Percentiles rank a stretch among this genome's conserved stretches.
Conservation (phyloP, 257 asterid genomes). For the Nyctanthes arbortristis region DNA sequence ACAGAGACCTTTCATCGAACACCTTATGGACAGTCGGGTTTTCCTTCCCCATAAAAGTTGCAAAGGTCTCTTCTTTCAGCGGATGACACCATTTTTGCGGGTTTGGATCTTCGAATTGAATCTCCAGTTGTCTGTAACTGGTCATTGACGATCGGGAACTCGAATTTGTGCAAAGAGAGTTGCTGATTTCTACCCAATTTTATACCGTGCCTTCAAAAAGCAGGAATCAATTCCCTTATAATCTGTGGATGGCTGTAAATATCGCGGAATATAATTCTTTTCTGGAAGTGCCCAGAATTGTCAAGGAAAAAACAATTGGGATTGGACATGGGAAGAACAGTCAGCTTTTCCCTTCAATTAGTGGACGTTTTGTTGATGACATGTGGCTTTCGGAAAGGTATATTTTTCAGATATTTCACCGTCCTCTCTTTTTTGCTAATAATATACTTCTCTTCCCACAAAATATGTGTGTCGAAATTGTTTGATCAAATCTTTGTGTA, state of each 20-base stretch:
- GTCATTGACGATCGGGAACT: slow-evolving; percentile 31
- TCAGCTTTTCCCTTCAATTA: neutral
- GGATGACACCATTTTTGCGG: slow-evolving; percentile 72
- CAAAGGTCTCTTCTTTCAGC: slow-evolving; percentile 59
- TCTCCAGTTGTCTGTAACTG: slow-evolving; percentile 47
- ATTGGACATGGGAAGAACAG: neutral
- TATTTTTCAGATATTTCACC: too few species aligned
- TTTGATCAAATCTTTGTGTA: too few species aligned
- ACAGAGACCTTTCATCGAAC: slow-evolving; percentile 54
- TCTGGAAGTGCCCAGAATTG: slow-evolving; percentile 8
- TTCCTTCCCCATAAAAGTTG: slow-evolving; percentile 40
- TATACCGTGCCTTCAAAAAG: slow-evolving; percentile 22
- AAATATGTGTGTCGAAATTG: too few species aligned
- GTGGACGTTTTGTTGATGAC: neutral
- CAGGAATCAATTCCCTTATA: slow-evolving; percentile 45
- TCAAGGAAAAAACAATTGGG: slow-evolving; percentile 18
- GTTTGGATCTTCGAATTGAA: slow-evolving; percentile 47
- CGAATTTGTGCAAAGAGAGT: neutral
- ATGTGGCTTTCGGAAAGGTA: neutral
- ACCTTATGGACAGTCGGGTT: slow-evolving; percentile 38
- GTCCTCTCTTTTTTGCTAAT: too few species aligned
- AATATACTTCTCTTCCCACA: too few species aligned
- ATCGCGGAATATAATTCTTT: slow-evolving; percentile 39
- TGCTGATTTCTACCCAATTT: slow-evolving; percentile 8
- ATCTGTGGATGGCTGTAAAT: slow-evolving; percentile 40